These are phyloP conservation scores for Xylaria sp. DNA, from an alignment of 2,329 filamentous ascomycete species.

Conservation along the genomic window DNA sequence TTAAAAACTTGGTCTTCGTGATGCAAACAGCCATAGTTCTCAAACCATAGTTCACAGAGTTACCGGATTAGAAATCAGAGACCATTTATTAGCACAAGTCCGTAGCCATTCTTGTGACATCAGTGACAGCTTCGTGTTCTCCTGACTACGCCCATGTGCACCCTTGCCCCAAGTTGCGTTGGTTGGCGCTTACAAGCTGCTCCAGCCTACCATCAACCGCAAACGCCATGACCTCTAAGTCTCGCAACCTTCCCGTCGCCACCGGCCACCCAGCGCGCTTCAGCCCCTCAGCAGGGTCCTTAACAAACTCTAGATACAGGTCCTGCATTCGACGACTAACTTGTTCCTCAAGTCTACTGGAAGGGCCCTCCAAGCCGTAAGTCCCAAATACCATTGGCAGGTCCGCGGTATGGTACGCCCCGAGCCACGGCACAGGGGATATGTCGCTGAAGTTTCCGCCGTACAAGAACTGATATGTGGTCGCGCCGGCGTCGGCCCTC, in stretches of 20 bases:
- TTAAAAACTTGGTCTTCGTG: too few species aligned
- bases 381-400: slow-evolving; percentile 16
- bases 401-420: slow-evolving; percentile 16
- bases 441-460: slow-evolving; percentile 16
- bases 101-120: too few species aligned
- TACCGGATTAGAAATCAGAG: too few species aligned
- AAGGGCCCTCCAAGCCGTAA: slow-evolving; percentile 2
- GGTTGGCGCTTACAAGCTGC: not conserved
- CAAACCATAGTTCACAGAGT: too few species aligned
- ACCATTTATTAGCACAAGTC: too few species aligned
- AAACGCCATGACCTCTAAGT: not conserved
- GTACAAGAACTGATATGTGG: slow-evolving; percentile 12
- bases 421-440: slow-evolving; percentile 16
- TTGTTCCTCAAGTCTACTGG: not conserved
- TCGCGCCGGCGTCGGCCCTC: not conserved
- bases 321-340: slow-evolving; percentile 17
- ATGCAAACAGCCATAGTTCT: too few species aligned
- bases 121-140: too few species aligned
- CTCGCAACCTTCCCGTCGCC: not conserved
- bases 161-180: not conserved
- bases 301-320: slow-evolving; percentile 9
- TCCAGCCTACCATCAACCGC: not conserved
- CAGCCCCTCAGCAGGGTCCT: slow-evolving; percentile 12
- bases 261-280: slow-evolving; percentile 9
- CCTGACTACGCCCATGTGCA: not conserved